Percentiles rank a stretch among this genome's conserved stretches.
These are phyloP conservation scores for Boletus sp. DNA, from an alignment of 768 basidiomycete species.

Conservation along the genomic window DNA sequence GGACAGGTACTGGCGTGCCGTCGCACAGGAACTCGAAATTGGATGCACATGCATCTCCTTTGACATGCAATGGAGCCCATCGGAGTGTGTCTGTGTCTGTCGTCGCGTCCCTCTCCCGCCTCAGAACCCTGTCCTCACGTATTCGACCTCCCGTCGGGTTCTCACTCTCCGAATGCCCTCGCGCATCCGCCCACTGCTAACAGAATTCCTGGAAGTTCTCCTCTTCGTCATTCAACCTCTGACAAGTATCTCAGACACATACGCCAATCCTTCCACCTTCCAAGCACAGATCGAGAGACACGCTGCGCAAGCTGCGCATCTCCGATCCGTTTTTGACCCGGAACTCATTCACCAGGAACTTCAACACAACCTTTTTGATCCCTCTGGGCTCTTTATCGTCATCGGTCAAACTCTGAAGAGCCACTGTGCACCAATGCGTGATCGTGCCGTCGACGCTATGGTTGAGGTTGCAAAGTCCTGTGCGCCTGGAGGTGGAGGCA, in stretches of 20 bases:
- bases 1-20: slow-evolving; percentile 83
- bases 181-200: slow-evolving; percentile 64
- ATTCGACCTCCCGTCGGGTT: slow-evolving; percentile 41
- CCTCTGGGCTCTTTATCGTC: slow-evolving; percentile 69
- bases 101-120: slow-evolving; percentile 41
- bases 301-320: slow-evolving; percentile 59
- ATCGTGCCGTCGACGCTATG: slow-evolving; percentile 80
- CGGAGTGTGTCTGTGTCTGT: slow-evolving; percentile 54
- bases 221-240: slow-evolving; percentile 82
- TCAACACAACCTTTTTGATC: slow-evolving; percentile 71
- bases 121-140: slow-evolving; percentile 41
- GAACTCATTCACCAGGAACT: slow-evolving; percentile 81
- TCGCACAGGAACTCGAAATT: slow-evolving; percentile 69
- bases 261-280: slow-evolving; percentile 56
- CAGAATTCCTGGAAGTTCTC: slow-evolving; percentile 78
- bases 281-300: slow-evolving; percentile 61
- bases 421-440: slow-evolving; percentile 93
- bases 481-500: slow-evolving; percentile 51
- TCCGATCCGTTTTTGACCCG: slow-evolving; percentile 78
- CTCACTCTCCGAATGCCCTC: slow-evolving; percentile 68
- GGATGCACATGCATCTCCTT: slow-evolving; percentile 86
- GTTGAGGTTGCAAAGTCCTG: slow-evolving; percentile 62
- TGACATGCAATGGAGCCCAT: slow-evolving; percentile 55
- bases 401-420: slow-evolving; percentile 81
- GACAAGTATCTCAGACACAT: slow-evolving; percentile 56